Evolutionary conservation across 1,284 basidiomycete species (phyloP).

Genomic region (Taiwanofungus camphoratus): DNA sequence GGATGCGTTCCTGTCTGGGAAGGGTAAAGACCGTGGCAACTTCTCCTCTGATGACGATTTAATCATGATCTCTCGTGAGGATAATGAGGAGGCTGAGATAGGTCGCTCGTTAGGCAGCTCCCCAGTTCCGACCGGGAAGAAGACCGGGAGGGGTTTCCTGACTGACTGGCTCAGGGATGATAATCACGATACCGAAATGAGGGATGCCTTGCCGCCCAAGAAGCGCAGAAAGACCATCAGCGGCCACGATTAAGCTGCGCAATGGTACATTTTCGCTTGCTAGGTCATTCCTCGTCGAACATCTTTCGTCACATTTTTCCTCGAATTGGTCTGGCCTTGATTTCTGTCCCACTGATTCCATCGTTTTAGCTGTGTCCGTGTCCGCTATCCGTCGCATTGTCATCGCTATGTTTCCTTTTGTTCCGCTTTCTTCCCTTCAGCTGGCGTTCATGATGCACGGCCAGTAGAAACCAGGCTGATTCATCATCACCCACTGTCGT

Average conservation of each 20-base stretch:
- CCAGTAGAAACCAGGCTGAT: constrained; percentile 2
- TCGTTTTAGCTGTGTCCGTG: not conserved
- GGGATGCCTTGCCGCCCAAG: constrained; percentile 16
- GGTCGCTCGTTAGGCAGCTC: constrained; percentile 13
- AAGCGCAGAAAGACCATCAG: constrained; percentile 26
- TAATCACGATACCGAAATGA: constrained; percentile 17
- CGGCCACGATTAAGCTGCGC: constrained; percentile 14
- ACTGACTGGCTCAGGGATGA: constrained; percentile 14
- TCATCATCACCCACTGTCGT: not conserved
- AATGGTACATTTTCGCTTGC: not conserved
- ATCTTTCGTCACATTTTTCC: too few relatives aligned
- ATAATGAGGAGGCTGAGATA: constrained; percentile 12
- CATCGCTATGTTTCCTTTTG: constrained; percentile 6
- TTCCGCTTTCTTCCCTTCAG: not conserved
- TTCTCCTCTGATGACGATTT: constrained; percentile 11
- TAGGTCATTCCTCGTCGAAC: not conserved
- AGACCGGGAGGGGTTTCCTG: constrained; percentile 21
- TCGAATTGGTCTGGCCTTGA: too few relatives aligned
- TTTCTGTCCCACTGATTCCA: not conserved
- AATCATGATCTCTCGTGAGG: not conserved
- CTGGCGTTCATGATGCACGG: not conserved
- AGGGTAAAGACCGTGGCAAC: constrained; percentile 1
- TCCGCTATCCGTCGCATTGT: constrained; percentile 5
- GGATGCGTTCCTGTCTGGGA: constrained; percentile 24
- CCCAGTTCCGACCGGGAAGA: constrained; percentile 18